Conservation (phyloP, 805 yeast species). For the Starmerella lactis-condensi region DNA sequence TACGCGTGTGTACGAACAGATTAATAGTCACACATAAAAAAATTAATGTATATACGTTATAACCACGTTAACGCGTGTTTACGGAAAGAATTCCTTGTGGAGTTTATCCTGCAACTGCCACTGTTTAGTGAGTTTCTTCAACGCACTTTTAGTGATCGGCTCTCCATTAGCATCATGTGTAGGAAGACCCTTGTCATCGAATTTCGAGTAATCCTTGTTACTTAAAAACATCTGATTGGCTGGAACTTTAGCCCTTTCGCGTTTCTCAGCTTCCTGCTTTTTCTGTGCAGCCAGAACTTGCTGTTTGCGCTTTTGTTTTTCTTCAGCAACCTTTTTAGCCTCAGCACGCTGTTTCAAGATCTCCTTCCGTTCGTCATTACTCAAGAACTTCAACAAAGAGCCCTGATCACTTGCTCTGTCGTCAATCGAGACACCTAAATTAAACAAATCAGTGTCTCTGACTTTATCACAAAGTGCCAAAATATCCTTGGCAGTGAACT, state of each 20-base stretch:
- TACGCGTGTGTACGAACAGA: not conserved
- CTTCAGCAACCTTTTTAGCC: conserved; percentile 35
- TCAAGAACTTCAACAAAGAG: conserved; percentile 72
- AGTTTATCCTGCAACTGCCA: conserved; percentile 68
- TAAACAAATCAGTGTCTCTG: conserved; percentile 52
- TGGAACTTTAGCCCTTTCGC: conserved; percentile 50
- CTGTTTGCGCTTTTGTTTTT: conserved; percentile 40
- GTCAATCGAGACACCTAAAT: conserved; percentile 68
- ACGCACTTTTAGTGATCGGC: conserved; percentile 57
- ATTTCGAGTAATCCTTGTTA: conserved; percentile 40
- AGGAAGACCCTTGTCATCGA: conserved; percentile 80
- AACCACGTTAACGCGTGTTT: not conserved
- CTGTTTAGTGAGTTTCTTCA: conserved; percentile 64
- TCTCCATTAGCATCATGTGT: conserved; percentile 57
- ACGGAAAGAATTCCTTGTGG: conserved; percentile 38
- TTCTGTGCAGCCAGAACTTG: conserved; percentile 16
- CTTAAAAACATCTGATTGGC: conserved; percentile 52
- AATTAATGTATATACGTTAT: not conserved
- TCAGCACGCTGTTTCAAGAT: conserved; percentile 38
- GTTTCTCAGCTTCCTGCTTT: conserved; percentile 35
- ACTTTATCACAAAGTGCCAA: conserved; percentile 56
- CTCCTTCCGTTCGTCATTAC: conserved; percentile 47
- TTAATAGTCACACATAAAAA: not conserved
- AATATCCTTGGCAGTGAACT: conserved; percentile 29
- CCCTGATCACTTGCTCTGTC: conserved; percentile 62